Conservation (phyloP, 2,329 filamentous ascomycete species). For the Ampelomyces quisqualis region DNA sequence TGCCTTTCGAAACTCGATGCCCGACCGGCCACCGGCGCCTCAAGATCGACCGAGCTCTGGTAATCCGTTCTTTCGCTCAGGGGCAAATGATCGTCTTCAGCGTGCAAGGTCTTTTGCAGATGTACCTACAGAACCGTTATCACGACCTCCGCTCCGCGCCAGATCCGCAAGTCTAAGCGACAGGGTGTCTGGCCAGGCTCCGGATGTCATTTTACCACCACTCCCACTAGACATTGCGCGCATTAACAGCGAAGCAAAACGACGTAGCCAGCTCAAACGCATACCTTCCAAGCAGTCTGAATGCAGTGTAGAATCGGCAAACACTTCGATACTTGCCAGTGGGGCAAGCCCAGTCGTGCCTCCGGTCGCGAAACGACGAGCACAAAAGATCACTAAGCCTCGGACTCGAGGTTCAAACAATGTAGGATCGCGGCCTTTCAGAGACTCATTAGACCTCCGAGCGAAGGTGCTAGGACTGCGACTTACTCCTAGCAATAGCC, state of each 20-base stretch:
- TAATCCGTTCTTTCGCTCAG: slow-evolving; percentile 4
- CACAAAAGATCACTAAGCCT: slow-evolving; percentile 42
- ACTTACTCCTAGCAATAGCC: slow-evolving; percentile 13
- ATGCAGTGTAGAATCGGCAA: slow-evolving; percentile 45
- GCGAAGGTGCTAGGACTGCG: slow-evolving; percentile 16
- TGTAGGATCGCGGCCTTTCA: slow-evolving; percentile 33
- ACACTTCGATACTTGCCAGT: slow-evolving; percentile 45
- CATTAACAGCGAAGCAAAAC: slow-evolving; percentile 25
- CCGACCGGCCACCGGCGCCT: too few relatives aligned
- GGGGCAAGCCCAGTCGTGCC: slow-evolving; percentile 40
- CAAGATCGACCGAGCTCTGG: not conserved
- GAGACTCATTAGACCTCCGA: slow-evolving; percentile 26
- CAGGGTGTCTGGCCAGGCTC: slow-evolving; percentile 40
- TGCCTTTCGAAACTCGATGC: slow-evolving; percentile 25
- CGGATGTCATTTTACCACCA: slow-evolving; percentile 47
- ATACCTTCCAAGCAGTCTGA: slow-evolving; percentile 43
- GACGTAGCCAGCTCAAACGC: slow-evolving; percentile 27
- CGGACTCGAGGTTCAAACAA: slow-evolving; percentile 39
- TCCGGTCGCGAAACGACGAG: slow-evolving; percentile 22
- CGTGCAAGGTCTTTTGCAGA: slow-evolving; percentile 32
- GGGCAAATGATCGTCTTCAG: slow-evolving; percentile 17
- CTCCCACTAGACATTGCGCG: slow-evolving; percentile 41
- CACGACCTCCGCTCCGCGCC: slow-evolving; percentile 24
- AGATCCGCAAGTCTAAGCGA: slow-evolving; percentile 31
- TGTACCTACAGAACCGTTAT: slow-evolving; percentile 13